These are phyloP conservation scores for Sclerotinia spermophila DNA, from an alignment of 2,329 filamentous ascomycete species.

Conservation along the genomic window DNA sequence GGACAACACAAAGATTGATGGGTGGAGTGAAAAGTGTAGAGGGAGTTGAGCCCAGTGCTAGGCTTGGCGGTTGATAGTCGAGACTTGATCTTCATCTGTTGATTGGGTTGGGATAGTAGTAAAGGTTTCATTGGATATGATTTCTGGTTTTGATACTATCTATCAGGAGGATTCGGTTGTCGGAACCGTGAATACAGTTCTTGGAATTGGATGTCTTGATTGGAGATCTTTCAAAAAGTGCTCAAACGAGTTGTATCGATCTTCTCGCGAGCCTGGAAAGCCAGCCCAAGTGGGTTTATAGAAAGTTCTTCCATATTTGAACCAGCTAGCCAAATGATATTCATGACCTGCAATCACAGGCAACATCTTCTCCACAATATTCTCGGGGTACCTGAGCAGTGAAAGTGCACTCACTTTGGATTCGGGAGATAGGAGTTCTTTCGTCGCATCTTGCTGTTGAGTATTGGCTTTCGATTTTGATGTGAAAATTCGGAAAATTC, in stretches of 20 bases:
- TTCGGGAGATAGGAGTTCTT: not conserved
- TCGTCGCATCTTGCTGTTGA: not conserved
- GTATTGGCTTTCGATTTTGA: not conserved
- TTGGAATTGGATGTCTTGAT: not conserved
- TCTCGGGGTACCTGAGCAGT: not conserved
- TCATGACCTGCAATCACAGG: slow-evolving; percentile 5
- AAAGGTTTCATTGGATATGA: not conserved
- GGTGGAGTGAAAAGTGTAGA: slow-evolving; percentile 5
- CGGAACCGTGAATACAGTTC: slow-evolving; percentile 3
- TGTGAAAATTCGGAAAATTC: not conserved
- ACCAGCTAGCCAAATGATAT: slow-evolving; percentile 10
- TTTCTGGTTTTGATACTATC: not conserved
- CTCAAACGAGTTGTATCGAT: not conserved
- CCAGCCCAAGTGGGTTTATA: slow-evolving; percentile 13
- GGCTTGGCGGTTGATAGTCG: not conserved
- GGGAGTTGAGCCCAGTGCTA: not conserved
- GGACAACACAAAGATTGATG: slow-evolving; percentile 3
- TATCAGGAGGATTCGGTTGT: not conserved
- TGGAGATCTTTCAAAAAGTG: not conserved
- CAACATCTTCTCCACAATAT: not conserved
- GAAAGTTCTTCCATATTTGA: slow-evolving; percentile 3
- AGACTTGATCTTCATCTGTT: not conserved
- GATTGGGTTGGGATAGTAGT: not conserved
- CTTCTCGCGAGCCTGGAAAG: slow-evolving; percentile 1
- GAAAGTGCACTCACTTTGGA: not conserved